phyloP scores from a whole-genome alignment of 1,284 basidiomycete species.

The Fomitopsis schrenkii region DNA sequence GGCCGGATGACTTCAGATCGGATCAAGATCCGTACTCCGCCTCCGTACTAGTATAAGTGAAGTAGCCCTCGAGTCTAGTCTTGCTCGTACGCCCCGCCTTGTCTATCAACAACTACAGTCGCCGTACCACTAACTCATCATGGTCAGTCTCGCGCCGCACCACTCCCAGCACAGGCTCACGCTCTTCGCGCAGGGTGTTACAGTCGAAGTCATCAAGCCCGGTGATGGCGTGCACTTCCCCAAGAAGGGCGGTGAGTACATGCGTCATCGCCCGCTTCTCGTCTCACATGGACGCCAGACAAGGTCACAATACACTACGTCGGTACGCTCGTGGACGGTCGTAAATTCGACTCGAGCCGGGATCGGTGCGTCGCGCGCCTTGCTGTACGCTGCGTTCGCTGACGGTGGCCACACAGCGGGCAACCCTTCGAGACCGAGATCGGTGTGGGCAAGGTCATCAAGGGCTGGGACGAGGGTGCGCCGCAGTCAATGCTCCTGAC shows the following conservation, averaged over 20 bases:
- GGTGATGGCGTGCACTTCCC: constrained; percentile 47
- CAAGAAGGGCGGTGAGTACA: constrained; percentile 39
- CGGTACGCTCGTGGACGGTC: constrained; percentile 60
- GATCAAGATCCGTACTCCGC: constrained; percentile 75
- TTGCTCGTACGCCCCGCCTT: constrained; percentile 32
- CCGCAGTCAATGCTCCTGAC: constrained; percentile 17
- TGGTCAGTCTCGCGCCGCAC: constrained; percentile 18
- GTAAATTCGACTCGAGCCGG: constrained; percentile 68
- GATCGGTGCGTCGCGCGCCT: constrained; percentile 41
- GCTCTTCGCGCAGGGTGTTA: constrained; percentile 35
- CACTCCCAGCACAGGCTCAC: neutral
- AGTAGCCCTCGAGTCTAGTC: constrained; percentile 27
- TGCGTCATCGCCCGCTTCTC: neutral
- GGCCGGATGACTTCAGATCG: constrained; percentile 35
- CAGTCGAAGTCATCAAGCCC: constrained; percentile 34
- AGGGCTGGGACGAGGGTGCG: constrained; percentile 88
- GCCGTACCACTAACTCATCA: constrained; percentile 25
- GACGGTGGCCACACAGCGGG: constrained; percentile 32
- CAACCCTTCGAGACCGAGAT: constrained; percentile 72
- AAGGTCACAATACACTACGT: constrained; percentile 69
- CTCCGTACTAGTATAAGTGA: constrained; percentile 47
- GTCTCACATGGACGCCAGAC: constrained; percentile 31
- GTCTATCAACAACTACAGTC: constrained; percentile 29
- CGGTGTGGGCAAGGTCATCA: constrained; percentile 80
- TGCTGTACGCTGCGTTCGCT: constrained; percentile 3